Evolutionary conservation across 225 moss, liverwort and hornwort genomes (phyloP).

Genomic region (Polytrichum formosum): DNA sequence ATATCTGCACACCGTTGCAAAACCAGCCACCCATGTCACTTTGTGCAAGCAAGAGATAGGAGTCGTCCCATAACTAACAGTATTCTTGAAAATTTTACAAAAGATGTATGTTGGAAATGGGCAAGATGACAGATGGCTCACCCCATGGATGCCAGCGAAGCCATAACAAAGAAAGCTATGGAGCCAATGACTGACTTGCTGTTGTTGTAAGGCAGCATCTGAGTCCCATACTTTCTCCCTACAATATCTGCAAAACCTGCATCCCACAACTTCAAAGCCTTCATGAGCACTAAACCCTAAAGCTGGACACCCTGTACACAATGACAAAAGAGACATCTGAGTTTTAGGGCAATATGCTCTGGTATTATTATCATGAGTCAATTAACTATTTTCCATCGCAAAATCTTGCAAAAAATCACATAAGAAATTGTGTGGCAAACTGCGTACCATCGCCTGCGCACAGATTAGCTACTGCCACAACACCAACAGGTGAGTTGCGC

Average conservation of each 20-base stretch:
- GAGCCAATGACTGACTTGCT: conserved; percentile 64
- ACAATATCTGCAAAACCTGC: conserved; percentile 87
- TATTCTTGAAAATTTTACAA: too few relatives aligned
- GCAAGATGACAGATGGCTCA: conserved; percentile 32
- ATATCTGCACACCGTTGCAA: conserved; percentile 34
- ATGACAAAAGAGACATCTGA: too few relatives aligned
- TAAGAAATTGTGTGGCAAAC: background rate
- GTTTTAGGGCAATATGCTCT: too few relatives aligned
- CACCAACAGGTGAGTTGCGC: conserved; percentile 79
- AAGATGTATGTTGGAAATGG: background rate
- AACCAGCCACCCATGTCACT: too few relatives aligned
- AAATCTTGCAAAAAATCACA: too few relatives aligned
- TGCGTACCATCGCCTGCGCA: conserved; percentile 85
- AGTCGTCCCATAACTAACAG: too few relatives aligned
- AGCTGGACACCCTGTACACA: too few relatives aligned
- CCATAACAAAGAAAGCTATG: conserved; percentile 53
- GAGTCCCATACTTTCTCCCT: conserved; percentile 73
- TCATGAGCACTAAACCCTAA: too few relatives aligned
- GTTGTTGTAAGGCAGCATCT: conserved; percentile 64
- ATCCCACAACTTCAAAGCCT: background rate
- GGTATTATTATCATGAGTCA: too few relatives aligned
- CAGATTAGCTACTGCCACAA: conserved; percentile 70
- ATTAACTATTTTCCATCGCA: too few relatives aligned
- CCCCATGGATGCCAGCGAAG: conserved; percentile 62
- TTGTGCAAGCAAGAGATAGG: too few relatives aligned